These are phyloP conservation scores for Ascochyta clinopodiicola DNA, from an alignment of 2,329 filamentous ascomycete genomes.

Conservation along the genomic window DNA sequence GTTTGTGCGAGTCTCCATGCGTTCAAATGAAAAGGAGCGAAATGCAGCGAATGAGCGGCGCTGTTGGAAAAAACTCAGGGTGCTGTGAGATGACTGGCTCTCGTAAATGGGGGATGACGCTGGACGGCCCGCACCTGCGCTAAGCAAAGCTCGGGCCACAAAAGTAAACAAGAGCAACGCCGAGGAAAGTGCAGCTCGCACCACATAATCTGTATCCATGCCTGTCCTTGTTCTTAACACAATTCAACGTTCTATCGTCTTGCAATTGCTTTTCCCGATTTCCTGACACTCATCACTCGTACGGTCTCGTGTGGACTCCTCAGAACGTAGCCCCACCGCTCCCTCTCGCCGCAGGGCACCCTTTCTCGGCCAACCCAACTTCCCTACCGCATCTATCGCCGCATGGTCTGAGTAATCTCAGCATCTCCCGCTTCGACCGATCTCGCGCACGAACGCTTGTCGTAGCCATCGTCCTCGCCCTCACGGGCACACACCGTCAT, in stretches of 20 bases:
- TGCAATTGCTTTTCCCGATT: constrained; percentile 14
- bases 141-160: constrained; percentile 2
- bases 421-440: neutral
- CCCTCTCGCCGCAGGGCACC: constrained; percentile 24
- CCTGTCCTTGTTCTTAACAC: constrained; percentile 5
- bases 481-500: constrained; percentile 39
- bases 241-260: neutral
- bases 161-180: constrained; percentile 18
- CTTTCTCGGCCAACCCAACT: constrained; percentile 31
- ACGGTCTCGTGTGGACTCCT: constrained; percentile 1
- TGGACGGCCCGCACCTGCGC: constrained; percentile 16
- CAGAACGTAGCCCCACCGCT: constrained; percentile 4
- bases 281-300: constrained; percentile 19
- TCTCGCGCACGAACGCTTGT: constrained; percentile 13
- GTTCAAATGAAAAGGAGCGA: constrained; percentile 6
- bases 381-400: constrained; percentile 20
- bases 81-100: constrained; percentile 9
- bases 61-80: constrained; percentile 5
- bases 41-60: constrained; percentile 13
- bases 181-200: constrained; percentile 15
- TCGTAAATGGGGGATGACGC: constrained; percentile 18
- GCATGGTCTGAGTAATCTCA: constrained; percentile 13
- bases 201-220: constrained; percentile 16
- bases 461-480: constrained; percentile 30
- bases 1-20: constrained; percentile 1